A percentile compares a stretch with the other conserved stretches of the same genome.
These are phyloP conservation scores for Globisporangium nodosum DNA, from an alignment of 352 stramenopile genomes.

Conservation along the genomic window DNA sequence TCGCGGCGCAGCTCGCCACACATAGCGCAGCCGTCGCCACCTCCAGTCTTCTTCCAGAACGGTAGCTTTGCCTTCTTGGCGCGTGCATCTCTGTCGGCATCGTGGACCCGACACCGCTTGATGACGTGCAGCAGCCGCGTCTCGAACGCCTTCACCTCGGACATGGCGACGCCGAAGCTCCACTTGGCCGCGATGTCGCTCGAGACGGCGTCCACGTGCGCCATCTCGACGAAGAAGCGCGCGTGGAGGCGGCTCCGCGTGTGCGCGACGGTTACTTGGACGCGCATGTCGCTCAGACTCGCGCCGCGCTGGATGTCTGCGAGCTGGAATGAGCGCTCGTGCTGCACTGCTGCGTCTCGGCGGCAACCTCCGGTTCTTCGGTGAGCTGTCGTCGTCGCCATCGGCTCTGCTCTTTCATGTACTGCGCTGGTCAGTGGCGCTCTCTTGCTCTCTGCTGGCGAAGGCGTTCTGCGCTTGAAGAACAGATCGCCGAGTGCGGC, in stretches of 20 bases:
- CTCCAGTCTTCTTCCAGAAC: not conserved
- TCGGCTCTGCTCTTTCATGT: not conserved
- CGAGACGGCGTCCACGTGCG: slow-evolving; percentile 8
- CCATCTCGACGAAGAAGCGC: slow-evolving; percentile 56
- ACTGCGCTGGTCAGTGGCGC: not conserved
- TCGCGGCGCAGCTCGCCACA: slow-evolving; percentile 38
- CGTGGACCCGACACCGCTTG: slow-evolving; percentile 18
- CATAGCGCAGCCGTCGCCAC: slow-evolving; percentile 18
- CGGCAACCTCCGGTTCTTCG: not conserved
- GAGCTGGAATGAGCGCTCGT: slow-evolving; percentile 31
- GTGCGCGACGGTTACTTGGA: slow-evolving; percentile 47
- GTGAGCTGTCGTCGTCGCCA: not conserved
- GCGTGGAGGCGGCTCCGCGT: slow-evolving; percentile 31
- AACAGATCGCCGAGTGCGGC: not conserved
- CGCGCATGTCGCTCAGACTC: slow-evolving; percentile 38
- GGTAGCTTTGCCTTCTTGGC: slow-evolving; percentile 10
- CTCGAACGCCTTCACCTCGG: slow-evolving; percentile 37
- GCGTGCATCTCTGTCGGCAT: slow-evolving; percentile 3
- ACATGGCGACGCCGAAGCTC: slow-evolving; percentile 20
- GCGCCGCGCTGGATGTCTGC: slow-evolving; percentile 52
- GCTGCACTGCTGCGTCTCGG: not conserved
- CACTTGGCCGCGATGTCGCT: slow-evolving; percentile 11
- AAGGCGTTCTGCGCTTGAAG: not conserved
- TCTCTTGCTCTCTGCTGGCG: not conserved
- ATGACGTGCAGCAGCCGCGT: slow-evolving; percentile 26